Base-by-base conservation (phyloP, 2,329 filamentous ascomycete genomes). In the Fusarium subglutinans region DNA sequence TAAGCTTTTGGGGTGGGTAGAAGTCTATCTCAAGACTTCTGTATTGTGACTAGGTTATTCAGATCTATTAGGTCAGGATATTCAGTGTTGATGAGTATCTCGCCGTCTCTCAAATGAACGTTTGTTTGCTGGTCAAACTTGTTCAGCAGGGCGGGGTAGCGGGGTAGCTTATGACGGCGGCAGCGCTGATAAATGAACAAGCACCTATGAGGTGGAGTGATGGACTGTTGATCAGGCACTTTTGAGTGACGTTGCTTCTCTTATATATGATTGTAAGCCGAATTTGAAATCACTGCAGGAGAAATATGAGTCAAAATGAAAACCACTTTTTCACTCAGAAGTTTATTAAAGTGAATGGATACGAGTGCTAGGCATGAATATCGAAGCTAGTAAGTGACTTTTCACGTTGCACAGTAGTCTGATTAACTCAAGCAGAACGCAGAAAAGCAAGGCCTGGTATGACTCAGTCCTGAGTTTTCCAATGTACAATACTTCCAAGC, bases 131-230 rank as follows among this genome's bases (percentile, higher is more conserved):
- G 68, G 56, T 76, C 71, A 73, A 74, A 61, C 60, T 72, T 61
- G 72, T 58, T 72, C 43, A 45, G 47, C 35, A 53, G 54, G 80
- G 81, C 80, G 81, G 81, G 81, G 81, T 82, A 83, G 81, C 80
- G 81, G 81, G 81, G 81, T 82, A 80, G 74, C 66, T 78, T 73
- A 75, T 75, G 72, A 75, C 72, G 61, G 72, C 72, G 61, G 72
- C 40, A 59, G 69, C 38, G 65, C 47, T 56, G 69, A 60, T 64
- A 35, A 53, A 50, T 41, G 55, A 50, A 58, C 41, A 26, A 48
- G 44, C 26, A 37, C 13, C 33, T 35, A 35, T 35, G 45, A 56
- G 54, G 41, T 28, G 30, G 54, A 28, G 47, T 62, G 56, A 51
- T 40, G 51, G 56, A 43, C 26, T 59, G 47, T 67, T 44, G 43